Conservation (phyloP, 2,329 filamentous ascomycete species). For the Zalaria obscura region DNA sequence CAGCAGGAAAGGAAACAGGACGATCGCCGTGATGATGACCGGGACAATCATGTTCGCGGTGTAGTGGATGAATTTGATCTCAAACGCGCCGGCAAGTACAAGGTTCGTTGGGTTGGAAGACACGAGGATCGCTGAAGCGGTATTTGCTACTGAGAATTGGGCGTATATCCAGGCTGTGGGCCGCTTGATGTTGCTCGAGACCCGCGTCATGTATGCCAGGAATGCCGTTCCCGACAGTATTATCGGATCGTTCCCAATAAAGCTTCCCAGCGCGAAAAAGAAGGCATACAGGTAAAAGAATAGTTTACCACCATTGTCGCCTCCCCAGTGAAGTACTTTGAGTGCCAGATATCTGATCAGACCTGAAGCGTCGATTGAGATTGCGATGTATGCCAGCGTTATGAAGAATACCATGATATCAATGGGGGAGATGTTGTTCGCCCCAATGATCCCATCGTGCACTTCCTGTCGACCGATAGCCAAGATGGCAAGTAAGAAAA, state of each 20-base stretch:
- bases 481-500: constrained; percentile 55
- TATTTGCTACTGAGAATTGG: constrained; percentile 60
- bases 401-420: constrained; percentile 67
- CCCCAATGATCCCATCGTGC: constrained; percentile 51
- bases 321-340: constrained; percentile 53
- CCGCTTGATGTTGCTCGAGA: constrained; percentile 57
- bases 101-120: constrained; percentile 68
- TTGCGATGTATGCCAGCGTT: constrained; percentile 60
- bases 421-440: constrained; percentile 51
- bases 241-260: constrained; percentile 63
- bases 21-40: constrained; percentile 50
- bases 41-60: constrained; percentile 69
- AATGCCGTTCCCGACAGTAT: constrained; percentile 63
- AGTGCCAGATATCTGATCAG: constrained; percentile 58
- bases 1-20: constrained; percentile 55
- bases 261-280: constrained; percentile 53
- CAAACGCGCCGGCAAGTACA: constrained; percentile 57
- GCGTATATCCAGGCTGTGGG: constrained; percentile 60
- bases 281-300: constrained; percentile 63
- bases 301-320: constrained; percentile 50
- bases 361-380: constrained; percentile 63
- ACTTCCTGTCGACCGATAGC: constrained; percentile 56
- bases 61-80: constrained; percentile 58
- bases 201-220: constrained; percentile 62
- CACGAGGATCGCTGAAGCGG: constrained; percentile 60